A percentile compares a stretch with the other conserved stretches of the same genome.
These are phyloP conservation scores for Pterocarpus macrocarpus DNA, from an alignment of 306 rosid species.

Conservation along the genomic window DNA sequence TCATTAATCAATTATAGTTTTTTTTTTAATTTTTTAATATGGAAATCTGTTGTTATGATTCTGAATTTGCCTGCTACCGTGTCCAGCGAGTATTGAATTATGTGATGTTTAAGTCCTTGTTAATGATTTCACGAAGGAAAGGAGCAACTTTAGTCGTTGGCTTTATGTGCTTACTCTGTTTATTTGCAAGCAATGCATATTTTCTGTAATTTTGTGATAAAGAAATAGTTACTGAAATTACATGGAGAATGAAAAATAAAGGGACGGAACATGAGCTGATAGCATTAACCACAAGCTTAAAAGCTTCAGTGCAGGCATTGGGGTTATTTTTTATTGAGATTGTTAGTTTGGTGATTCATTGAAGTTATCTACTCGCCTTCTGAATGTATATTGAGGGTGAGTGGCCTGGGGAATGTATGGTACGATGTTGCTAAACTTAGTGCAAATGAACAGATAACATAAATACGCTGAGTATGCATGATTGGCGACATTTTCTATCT, in stretches of 20 bases:
- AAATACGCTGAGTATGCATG: neutral
- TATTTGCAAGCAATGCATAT: neutral
- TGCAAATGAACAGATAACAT: slow-evolving; percentile 21
- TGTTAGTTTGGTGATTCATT: no score
- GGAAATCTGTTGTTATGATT: neutral
- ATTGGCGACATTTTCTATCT: neutral
- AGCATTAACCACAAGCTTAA: neutral
- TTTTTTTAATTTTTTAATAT: neutral
- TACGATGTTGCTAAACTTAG: slow-evolving; percentile 1
- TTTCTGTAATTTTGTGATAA: neutral
- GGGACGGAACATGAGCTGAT: slow-evolving; percentile 7
- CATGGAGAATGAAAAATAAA: neutral
- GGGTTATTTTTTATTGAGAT: neutral
- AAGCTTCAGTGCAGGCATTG: neutral
- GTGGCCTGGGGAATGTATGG: neutral
- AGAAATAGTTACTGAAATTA: neutral
- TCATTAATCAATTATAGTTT: neutral
- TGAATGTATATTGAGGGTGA: slow-evolving; percentile 28
- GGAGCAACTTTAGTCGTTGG: slow-evolving; percentile 3
- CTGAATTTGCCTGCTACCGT: neutral
- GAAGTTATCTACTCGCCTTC: neutral
- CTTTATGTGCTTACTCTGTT: slow-evolving; percentile 4
- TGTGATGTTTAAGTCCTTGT: neutral
- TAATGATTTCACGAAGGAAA: neutral
- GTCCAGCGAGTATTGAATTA: neutral